Conservation (phyloP, 345 rosid genomes). For the Eucalyptus brandiana region DNA sequence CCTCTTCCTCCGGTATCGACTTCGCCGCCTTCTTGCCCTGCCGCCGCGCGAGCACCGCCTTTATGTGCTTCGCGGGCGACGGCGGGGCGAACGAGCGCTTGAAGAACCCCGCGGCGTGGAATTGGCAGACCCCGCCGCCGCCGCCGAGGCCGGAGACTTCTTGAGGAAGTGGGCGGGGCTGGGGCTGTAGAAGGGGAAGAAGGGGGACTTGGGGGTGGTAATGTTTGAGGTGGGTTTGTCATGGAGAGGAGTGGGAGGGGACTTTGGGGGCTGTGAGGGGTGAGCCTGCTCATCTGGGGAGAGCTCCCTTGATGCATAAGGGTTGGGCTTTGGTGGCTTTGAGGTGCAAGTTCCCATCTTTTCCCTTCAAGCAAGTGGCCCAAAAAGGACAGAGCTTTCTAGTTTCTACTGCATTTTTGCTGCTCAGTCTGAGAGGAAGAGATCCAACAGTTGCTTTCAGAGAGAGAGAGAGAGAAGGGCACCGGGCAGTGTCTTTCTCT, state of each 20-base stretch:
- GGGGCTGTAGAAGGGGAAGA: conserved; percentile 8
- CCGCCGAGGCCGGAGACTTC: conserved; percentile 29
- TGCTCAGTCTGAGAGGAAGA: neutral
- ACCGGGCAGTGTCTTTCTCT: neutral
- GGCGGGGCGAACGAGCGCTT: conserved; percentile 79
- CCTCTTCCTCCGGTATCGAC: conserved; percentile 12
- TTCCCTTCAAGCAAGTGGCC: neutral
- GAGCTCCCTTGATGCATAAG: conserved; percentile 31
- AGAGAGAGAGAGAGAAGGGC: neutral
- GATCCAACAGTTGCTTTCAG: neutral
- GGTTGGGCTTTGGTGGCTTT: conserved; percentile 57
- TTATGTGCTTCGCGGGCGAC: conserved; percentile 89
- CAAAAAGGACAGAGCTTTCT: neutral
- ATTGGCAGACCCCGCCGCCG: neutral
- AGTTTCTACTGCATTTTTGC: neutral
- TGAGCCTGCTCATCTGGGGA: conserved; percentile 7
- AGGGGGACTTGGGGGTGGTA: neutral
- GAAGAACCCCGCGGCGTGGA: conserved; percentile 66
- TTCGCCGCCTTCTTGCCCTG: conserved; percentile 26
- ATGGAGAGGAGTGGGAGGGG: conserved; percentile 8
- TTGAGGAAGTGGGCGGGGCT: conserved; percentile 16
- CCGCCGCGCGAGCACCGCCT: conserved; percentile 56
- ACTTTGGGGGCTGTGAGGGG: conserved; percentile 6
- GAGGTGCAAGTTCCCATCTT: conserved; percentile 75
- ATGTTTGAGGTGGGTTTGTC: neutral